Evolutionary conservation across 2,329 filamentous ascomycete genomes (phyloP).

Genomic region (Rutstroemia sydowiana): DNA sequence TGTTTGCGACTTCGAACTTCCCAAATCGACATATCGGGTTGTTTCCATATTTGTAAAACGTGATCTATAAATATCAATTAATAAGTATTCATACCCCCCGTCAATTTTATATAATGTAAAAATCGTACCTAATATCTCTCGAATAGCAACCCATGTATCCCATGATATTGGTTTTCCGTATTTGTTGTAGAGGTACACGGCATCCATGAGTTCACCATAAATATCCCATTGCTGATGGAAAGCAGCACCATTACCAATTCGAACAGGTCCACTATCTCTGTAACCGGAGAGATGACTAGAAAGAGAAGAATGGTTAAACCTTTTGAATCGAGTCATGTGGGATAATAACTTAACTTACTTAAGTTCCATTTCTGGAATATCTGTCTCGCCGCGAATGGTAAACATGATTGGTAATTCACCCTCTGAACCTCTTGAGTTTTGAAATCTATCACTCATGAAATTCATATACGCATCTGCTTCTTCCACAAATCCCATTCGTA

Average conservation of each 20-base stretch:
- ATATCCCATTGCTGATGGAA: conserved; percentile 74
- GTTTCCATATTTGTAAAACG: conserved; percentile 58
- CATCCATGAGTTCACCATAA: conserved; percentile 72
- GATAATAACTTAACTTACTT: too few species aligned
- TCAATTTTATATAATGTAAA: not conserved
- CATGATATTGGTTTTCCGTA: conserved; percentile 70
- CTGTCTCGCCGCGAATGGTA: conserved; percentile 66
- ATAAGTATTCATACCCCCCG: conserved; percentile 13
- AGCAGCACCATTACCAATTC: conserved; percentile 70
- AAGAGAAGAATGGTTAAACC: too few species aligned
- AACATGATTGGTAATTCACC: conserved; percentile 74
- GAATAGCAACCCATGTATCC: conserved; percentile 67
- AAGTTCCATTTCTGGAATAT: conserved; percentile 64
- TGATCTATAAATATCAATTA: too few species aligned
- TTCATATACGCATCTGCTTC: conserved; percentile 74
- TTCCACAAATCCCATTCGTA: conserved; percentile 66
- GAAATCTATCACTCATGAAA: conserved; percentile 67
- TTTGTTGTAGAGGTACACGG: conserved; percentile 72
- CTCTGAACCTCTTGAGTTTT: conserved; percentile 50
- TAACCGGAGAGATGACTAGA: conserved; percentile 62
- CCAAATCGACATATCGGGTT: conserved; percentile 78
- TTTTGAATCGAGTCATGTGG: too few species aligned
- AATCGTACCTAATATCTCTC: conserved; percentile 51
- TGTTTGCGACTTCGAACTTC: conserved; percentile 70
- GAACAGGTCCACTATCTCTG: conserved; percentile 60